phyloP scores from a whole-genome alignment of 2,329 filamentous ascomycete species.

The Fusarium albidum region DNA sequence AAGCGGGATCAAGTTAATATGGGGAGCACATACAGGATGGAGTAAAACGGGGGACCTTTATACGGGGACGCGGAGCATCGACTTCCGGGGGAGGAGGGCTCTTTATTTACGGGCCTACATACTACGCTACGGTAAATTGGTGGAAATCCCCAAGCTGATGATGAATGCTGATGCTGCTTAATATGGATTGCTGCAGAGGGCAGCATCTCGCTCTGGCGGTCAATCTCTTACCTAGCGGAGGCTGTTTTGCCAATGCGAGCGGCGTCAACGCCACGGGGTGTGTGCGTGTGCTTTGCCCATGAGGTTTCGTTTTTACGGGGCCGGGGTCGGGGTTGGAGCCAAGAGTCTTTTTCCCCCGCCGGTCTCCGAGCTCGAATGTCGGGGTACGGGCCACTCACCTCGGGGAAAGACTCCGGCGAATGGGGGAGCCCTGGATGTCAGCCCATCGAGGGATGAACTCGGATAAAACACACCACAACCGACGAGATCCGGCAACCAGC shows the following conservation, averaged over 20 bases:
- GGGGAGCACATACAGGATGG: slow-evolving; percentile 38
- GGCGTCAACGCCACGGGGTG: neutral
- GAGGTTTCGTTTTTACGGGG: neutral
- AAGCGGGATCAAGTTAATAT: slow-evolving; percentile 36
- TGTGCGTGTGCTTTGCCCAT: no score
- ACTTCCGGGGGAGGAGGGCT: slow-evolving; percentile 1
- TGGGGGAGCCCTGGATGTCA: slow-evolving; percentile 6
- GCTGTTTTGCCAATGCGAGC: neutral
- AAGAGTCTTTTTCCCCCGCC: slow-evolving; percentile 24
- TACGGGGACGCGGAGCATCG: slow-evolving; percentile 27
- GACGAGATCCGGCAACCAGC: neutral
- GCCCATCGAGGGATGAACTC: slow-evolving; percentile 10
- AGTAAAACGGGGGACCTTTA: slow-evolving; percentile 2
- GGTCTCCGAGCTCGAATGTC: slow-evolving; percentile 36
- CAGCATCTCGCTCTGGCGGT: slow-evolving; percentile 4
- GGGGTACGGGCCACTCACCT: slow-evolving; percentile 32
- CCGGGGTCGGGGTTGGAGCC: neutral
- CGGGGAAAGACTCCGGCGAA: slow-evolving; percentile 21
- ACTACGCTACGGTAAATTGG: no score
- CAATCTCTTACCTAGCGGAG: neutral
- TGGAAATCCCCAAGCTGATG: neutral
- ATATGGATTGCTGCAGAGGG: no score
- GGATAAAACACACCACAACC: slow-evolving; percentile 20
- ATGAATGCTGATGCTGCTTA: neutral
- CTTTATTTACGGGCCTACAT: slow-evolving; percentile 8